Evolutionary conservation across 495 filamentous ascomycete genomes (phyloP), one percentile per base, ranked within the genome.

Genomic region (Talaromyces stipitatus): DNA sequence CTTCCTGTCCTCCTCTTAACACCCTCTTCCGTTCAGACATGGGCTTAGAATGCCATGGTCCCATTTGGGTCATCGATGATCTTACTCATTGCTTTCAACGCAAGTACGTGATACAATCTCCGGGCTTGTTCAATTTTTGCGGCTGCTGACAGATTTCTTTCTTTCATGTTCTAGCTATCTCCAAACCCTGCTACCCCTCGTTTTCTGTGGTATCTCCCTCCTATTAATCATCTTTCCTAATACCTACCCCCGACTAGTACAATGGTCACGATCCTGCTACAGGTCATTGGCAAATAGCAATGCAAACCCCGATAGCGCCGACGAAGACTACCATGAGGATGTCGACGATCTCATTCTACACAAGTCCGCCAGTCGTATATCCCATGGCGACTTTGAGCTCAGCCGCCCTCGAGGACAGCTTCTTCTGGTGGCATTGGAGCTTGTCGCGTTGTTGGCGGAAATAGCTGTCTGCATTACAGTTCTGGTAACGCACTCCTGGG

Each of bases 51-150:
- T 98, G 94, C 70, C 68, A 81, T 63, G 84, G 84, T 69, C 88
- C 90, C 47, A 76, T 91, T 64, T 98, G 94, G 94, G 80, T 76
- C 63, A 73, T 79, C 58, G 94, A 98, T 72, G 95, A 98, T 72
- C 87, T 98, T 67, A 87, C 88, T 10, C 73, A 68, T 52, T 97
- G 95, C 72, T 92, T 98, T 66, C 86, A 90, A 65, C 83, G 81
- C 76, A 90, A 95, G 92, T 96, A 72, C 71, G 88, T 74, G 2
- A 18, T 33, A 22, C 33, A 29, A 36, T 52, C n/a, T 46, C 55
- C 27, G 7, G 2, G 11, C 32, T 24, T 28, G 11, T 16, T 55
- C 30, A 27, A 27, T 56, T 27, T 56, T 54, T 27, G 14, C 16
- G 36, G 12, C 32, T 9, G 54, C 68, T 70, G 36, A 62, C 58